Conservation (phyloP, 805 yeast species). For the Candida tammaniensis region DNA sequence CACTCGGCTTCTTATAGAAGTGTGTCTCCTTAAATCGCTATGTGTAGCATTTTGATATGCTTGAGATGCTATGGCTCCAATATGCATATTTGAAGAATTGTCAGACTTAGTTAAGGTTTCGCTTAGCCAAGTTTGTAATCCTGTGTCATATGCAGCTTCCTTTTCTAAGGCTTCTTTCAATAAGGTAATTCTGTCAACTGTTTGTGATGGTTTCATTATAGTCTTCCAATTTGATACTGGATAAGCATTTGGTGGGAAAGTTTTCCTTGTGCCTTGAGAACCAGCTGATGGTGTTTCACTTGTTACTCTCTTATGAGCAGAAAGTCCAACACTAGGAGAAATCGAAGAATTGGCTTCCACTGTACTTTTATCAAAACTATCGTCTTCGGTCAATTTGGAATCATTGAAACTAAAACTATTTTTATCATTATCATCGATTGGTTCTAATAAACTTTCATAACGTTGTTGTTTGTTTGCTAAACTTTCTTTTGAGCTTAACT, state of each 20-base stretch:
- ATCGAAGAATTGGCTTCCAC: constrained; percentile 7
- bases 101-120: constrained; percentile 41
- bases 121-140: constrained; percentile 56
- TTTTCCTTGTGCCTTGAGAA: constrained; percentile 6
- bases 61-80: constrained; percentile 56
- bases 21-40: constrained; percentile 50
- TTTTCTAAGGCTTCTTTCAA: constrained; percentile 42
- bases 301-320: constrained; percentile 1
- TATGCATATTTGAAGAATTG: constrained; percentile 33
- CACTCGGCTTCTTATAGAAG: constrained; percentile 45
- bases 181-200: constrained; percentile 39
- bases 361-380: background rate
- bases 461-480: constrained; percentile 14
- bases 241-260: constrained; percentile 19
- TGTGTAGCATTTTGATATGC: constrained; percentile 67
- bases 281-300: constrained; percentile 15
- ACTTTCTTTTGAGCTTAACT: constrained; percentile 22
- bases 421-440: constrained; percentile 8
- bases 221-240: constrained; percentile 42
- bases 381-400: background rate
- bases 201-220: constrained; percentile 38
- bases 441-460: constrained; percentile 24
- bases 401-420: background rate
- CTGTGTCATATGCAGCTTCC: constrained; percentile 49
- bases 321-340: constrained; percentile 7